Conservation (phyloP, 306 rosid genomes). For the Neltuma alba region DNA sequence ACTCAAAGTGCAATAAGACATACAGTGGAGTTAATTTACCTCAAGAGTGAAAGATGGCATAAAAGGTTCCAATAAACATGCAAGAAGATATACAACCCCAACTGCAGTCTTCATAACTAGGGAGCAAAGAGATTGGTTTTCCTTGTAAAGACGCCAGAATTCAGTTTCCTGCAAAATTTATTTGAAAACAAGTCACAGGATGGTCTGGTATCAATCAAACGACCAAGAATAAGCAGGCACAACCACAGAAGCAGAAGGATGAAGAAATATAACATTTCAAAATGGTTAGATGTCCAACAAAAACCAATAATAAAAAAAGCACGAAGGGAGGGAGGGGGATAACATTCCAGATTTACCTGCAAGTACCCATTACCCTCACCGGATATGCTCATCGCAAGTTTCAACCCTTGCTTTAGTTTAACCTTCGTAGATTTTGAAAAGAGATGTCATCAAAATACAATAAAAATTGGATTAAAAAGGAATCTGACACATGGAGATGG, state of each 20-base stretch:
- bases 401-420: constrained; percentile 91
- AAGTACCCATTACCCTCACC: constrained; percentile 87
- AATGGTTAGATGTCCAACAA: not conserved
- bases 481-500: not conserved
- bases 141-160: constrained; percentile 91
- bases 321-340: not conserved
- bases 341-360: constrained; percentile 58
- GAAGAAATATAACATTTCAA: not conserved
- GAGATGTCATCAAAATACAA: constrained; percentile 25
- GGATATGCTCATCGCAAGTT: constrained; percentile 85
- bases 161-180: constrained; percentile 64
- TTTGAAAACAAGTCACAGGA: constrained; percentile 11
- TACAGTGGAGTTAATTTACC: constrained; percentile 48
- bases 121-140: constrained; percentile 68
- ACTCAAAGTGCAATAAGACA: not conserved
- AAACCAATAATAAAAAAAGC: not conserved
- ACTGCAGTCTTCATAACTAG: constrained; percentile 86
- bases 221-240: not conserved
- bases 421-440: constrained; percentile 57
- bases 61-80: constrained; percentile 87
- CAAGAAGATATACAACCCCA: constrained; percentile 86
- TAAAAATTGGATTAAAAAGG: constrained; percentile 19
- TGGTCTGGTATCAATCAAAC: not conserved
- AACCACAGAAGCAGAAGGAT: not conserved
- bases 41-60: constrained; percentile 85